These are phyloP conservation scores for Fusarium concolor DNA, from an alignment of 2,329 filamentous ascomycete genomes.

Conservation along the genomic window DNA sequence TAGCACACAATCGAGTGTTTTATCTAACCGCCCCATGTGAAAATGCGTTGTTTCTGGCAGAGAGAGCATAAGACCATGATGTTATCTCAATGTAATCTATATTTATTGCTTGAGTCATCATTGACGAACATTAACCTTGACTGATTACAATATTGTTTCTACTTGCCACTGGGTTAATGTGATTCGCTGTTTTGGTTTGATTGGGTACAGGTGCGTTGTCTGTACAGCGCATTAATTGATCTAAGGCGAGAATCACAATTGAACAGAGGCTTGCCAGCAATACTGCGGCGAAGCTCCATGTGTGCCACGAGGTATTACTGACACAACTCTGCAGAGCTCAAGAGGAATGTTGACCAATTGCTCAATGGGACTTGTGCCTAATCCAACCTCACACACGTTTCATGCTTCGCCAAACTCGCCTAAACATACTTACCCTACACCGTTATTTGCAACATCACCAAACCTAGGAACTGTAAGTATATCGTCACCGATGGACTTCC, in stretches of 20 bases:
- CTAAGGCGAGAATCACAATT: neutral
- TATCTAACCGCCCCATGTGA: neutral
- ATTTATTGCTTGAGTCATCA: too few species aligned
- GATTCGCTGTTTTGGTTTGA: neutral
- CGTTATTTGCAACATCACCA: neutral
- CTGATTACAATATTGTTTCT: too few species aligned
- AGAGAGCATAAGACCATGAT: neutral
- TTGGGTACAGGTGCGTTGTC: neutral
- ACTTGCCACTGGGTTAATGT: too few species aligned
- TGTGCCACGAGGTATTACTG: neutral
- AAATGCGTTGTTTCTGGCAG: neutral
- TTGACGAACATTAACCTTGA: too few species aligned
- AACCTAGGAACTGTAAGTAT: neutral
- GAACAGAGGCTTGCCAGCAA: neutral
- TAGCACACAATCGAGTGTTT: neutral
- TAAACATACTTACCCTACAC: conserved; percentile 5
- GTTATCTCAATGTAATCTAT: neutral
- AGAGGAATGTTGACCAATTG: neutral
- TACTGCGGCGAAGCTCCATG: neutral
- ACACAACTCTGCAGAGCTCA: neutral
- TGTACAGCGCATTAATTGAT: neutral
- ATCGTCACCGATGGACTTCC: neutral
- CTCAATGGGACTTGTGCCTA: neutral
- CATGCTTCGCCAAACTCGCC: neutral
- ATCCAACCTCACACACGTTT: neutral